Base-by-base conservation (phyloP, 352 stramenopile genomes). In the Thraustochytrium sp. region DNA sequence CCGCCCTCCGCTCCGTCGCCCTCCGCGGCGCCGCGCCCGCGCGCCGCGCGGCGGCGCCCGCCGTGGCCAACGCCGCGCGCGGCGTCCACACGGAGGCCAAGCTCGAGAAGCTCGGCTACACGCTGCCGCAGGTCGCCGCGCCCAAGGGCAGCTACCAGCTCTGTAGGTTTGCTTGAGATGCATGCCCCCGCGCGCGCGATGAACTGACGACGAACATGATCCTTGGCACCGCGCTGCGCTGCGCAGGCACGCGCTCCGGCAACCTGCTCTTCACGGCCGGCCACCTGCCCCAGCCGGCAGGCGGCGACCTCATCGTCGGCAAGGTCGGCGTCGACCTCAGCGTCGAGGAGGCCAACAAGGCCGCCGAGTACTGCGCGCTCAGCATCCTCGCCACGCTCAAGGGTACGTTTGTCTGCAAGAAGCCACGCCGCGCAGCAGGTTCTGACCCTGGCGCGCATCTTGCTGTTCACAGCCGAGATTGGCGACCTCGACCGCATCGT, bases 401-500 rank as follows among this genome's bases (percentile, higher is more conserved):
- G 88, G 88, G 89, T 90, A 89, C 89, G 87, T 87, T 88, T 26
- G n/a, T n/a, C 46, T 55, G 49, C 26, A 26, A 59, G 11, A 73
- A n/a, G n/a, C n/a, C n/a, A 18, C 37, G 51, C 54, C 0, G 26
- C 2, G 29, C 4, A 29, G 18, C 36, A 38, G 40, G 36, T 78
- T 48, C 61, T 77, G 61, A 75, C 64, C 31, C 56, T 26, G 55
- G 49, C 34, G 31, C 63, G 85, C 56, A 72, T 40, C 65, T 21
- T 9, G 2, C 37, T 55, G 49, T 26, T 48, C 68, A 51, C 73
- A 93, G 89, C 91, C 51, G 91, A 95, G 80, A 84, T 95, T 48
- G 92, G 92, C 51, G 93, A 98, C 87, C 89, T 98, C 63, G 94
- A 97, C 88, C 90, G 93, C 74, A 90, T 98, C 75, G 95, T 94